Evolutionary conservation across 2,329 filamentous ascomycete species (phyloP).

Genomic region (Pseudomassariella vexata): DNA sequence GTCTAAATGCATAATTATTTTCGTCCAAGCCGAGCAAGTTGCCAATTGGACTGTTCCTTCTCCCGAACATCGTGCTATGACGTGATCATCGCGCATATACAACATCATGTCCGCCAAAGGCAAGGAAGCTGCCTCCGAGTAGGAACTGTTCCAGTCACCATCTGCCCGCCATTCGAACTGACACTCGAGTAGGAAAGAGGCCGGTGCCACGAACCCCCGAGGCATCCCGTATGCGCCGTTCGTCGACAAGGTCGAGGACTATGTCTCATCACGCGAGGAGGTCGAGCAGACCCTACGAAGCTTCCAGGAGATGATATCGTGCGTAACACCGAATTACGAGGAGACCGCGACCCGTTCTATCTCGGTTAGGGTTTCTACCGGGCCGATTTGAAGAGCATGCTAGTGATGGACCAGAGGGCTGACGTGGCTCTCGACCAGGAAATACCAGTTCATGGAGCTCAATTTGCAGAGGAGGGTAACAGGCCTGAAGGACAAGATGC

Average conservation of each 20-base stretch:
- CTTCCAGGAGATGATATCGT: constrained; percentile 95
- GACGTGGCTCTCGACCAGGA: constrained; percentile 47
- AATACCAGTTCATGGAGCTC: constrained; percentile 99
- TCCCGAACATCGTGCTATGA: no score
- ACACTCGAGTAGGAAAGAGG: constrained; percentile 35
- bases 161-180: constrained; percentile 4
- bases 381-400: no score
- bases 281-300: constrained; percentile 75
- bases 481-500: constrained; percentile 89
- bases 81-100: no score
- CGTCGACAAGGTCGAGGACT: constrained; percentile 84
- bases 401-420: neutral
- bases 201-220: constrained; percentile 65
- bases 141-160: constrained; percentile 1
- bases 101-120: constrained; percentile 17
- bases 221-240: constrained; percentile 82
- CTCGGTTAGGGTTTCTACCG: no score
- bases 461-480: constrained; percentile 80
- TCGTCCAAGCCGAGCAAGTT: no score
- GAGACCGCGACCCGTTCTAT: no score
- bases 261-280: constrained; percentile 70
- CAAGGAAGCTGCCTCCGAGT: constrained; percentile 15
- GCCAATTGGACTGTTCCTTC: no score
- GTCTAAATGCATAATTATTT: no score
- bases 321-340: no score